phyloP scores from a whole-genome alignment of 352 stramenopile species.

The Detonula confervacea region DNA sequence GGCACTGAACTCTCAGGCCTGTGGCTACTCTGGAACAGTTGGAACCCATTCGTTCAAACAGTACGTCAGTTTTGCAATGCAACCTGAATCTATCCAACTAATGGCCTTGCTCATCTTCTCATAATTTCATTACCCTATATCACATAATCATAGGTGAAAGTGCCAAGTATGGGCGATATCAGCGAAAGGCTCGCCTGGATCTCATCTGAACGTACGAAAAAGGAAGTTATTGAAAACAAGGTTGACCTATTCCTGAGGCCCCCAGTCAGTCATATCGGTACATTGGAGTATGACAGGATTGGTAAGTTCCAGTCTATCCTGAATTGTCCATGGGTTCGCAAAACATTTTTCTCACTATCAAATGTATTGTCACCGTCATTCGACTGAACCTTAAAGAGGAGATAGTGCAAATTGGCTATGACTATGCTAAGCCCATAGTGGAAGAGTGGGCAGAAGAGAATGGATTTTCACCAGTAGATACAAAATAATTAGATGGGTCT shows the following conservation, averaged over 20 bases:
- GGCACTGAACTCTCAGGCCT: constrained; percentile 88
- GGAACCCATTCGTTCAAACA: constrained; percentile 90
- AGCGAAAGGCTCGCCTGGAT: constrained; percentile 89
- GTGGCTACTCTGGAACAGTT: constrained; percentile 92
- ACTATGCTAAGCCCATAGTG: constrained; percentile 58
- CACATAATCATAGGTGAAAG: constrained; percentile 86
- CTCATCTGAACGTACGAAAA: constrained; percentile 83
- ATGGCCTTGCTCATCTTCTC: not conserved
- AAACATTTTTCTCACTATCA: too few species aligned
- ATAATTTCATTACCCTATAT: constrained; percentile 8
- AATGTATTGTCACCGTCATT: too few species aligned
- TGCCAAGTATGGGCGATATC: constrained; percentile 92
- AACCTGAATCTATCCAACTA: not conserved
- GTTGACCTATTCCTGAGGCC: constrained; percentile 90
- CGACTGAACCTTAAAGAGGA: constrained; percentile 82
- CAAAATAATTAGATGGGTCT: too few species aligned
- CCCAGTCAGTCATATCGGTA: constrained; percentile 89
- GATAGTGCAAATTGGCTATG: constrained; percentile 76
- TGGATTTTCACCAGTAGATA: too few species aligned
- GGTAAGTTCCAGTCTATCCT: too few species aligned
- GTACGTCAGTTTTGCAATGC: not conserved
- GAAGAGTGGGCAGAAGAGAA: constrained; percentile 55
- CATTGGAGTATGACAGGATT: constrained; percentile 92
- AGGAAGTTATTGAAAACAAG: constrained; percentile 72
- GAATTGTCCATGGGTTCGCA: too few species aligned